Evolutionary conservation across 164 flowering plant species (phyloP).

Genomic region (Vitis riparia): DNA sequence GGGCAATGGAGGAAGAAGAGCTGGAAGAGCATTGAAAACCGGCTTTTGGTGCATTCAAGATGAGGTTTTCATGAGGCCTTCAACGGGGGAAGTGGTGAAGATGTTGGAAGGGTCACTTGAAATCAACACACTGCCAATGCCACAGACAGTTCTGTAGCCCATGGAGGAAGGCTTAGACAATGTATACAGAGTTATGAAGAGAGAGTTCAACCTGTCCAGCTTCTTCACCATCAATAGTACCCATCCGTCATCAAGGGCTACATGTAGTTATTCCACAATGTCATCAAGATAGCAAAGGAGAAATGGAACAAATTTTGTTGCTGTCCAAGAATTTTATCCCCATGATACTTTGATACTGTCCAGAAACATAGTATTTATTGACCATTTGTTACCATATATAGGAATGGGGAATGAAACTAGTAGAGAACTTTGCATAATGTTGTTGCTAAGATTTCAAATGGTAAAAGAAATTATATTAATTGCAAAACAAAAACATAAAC

Average conservation of each 20-base stretch:
- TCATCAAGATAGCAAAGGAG: no score
- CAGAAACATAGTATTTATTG: no score
- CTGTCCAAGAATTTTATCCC: no score
- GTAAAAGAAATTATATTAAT: no score
- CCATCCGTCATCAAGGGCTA: slow-evolving; percentile 63
- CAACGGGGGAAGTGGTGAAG: slow-evolving; percentile 92
- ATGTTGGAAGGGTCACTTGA: slow-evolving; percentile 85
- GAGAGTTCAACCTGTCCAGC: slow-evolving; percentile 48
- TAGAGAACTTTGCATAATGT: no score
- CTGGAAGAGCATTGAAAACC: slow-evolving; percentile 60
- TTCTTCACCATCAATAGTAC: slow-evolving; percentile 39
- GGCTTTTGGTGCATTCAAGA: slow-evolving; percentile 98
- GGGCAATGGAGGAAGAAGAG: slow-evolving; percentile 66
- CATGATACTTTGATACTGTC: no score
- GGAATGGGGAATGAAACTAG: no score
- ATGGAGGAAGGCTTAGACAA: slow-evolving; percentile 78
- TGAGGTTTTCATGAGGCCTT: slow-evolving; percentile 69
- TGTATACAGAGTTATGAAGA: slow-evolving; percentile 84
- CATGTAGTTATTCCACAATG: slow-evolving; percentile 26
- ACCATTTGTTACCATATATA: no score
- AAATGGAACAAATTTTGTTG: no score
- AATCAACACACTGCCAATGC: slow-evolving; percentile 73
- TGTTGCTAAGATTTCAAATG: no score
- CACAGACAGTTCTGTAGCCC: slow-evolving; percentile 73
- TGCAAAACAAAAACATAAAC: no score